Base-by-base conservation (phyloP, 768 basidiomycete genomes). In the Hypholoma sublateritium region DNA sequence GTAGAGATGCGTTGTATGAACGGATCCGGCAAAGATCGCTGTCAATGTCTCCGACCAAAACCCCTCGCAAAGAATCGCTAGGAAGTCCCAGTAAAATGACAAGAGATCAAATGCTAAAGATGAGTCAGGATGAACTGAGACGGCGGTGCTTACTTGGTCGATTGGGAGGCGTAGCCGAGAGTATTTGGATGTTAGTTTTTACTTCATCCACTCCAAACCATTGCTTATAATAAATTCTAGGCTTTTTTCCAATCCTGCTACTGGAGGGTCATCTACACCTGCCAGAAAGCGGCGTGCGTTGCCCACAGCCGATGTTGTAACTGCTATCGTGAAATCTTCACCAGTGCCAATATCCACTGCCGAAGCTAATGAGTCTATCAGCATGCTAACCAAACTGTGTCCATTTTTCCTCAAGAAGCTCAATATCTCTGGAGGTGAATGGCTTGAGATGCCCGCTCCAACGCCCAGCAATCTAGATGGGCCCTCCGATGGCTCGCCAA, bases 1-100 rank as follows among this genome's bases (percentile, higher is more conserved):
- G 91, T 43, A 81, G 91, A 44, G 84, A 86, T 64, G 92, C 92
- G 7, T 74, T 94, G 1, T 91, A 90, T 62, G 91, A 93, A 61
- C 88, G 91, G 39, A 75, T 93, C 45, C 86, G 87, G 16, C 86
- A 88, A 64, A 80, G 83, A 55, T 92, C 90, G 4, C 68, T 91
- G 52, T 82, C 83, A 1, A 73, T 77, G 36, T 84, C 88, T 8
- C 91, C 91, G 0, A 83, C 82, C 46, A 90, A 90, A 67, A 67
- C 72, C 17, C 72, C 74, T 49, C 78, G 74, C 46, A 72, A 66
- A 50, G 74, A 77, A 9, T 39, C 22, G 5, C 24, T 48, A 17
- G 70, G 70, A 16, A 61, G 64, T 14, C 77, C 78, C 3, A 74
- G 76, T 11, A 83, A 72, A 54, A 72, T 89, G 62, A 83, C 82